A percentile compares a stretch with the other conserved stretches of the same genome.
Conservation (phyloP, 2,329 filamentous ascomycete species). For the Dactylellina drechsleri region DNA sequence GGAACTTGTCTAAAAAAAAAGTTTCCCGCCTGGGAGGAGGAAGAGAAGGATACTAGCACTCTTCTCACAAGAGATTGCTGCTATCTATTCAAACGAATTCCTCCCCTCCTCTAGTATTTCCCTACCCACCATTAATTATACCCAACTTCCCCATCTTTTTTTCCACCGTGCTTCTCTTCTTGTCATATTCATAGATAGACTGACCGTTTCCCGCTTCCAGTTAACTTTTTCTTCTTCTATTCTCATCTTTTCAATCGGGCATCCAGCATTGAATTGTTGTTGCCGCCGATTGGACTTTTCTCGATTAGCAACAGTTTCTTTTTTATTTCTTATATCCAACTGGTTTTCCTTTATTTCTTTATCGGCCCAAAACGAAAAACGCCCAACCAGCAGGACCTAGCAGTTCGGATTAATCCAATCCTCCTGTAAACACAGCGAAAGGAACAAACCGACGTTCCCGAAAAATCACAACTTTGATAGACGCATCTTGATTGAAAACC, state of each 20-base stretch:
- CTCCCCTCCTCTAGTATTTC: slow-evolving; percentile 41
- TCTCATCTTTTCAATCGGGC: slow-evolving; percentile 26
- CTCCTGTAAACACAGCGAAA: slow-evolving; percentile 37
- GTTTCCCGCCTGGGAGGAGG: slow-evolving; percentile 47
- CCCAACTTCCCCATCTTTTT: slow-evolving; percentile 53
- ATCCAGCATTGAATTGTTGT: slow-evolving; percentile 51
- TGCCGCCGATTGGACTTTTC: slow-evolving; percentile 29
- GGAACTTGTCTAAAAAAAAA: slow-evolving; percentile 51
- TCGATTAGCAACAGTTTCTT: slow-evolving; percentile 36
- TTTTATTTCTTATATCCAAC: slow-evolving; percentile 22
- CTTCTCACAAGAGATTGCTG: slow-evolving; percentile 44
- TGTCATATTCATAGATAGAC: slow-evolving; percentile 53
- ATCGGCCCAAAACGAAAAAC: slow-evolving; percentile 46
- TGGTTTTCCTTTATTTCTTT: slow-evolving; percentile 8
- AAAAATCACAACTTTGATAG: slow-evolving; percentile 38
- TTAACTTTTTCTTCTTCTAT: slow-evolving; percentile 36
- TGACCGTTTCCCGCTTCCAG: slow-evolving; percentile 53
- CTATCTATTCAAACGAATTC: slow-evolving; percentile 54
- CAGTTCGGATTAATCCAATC: slow-evolving; percentile 46
- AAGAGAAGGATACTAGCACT: not conserved
- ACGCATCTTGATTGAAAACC: slow-evolving; percentile 34
- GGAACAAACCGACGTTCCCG: slow-evolving; percentile 46
- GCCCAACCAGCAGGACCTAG: slow-evolving; percentile 32
- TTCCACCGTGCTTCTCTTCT: slow-evolving; percentile 9
- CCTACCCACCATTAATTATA: slow-evolving; percentile 53